Evolutionary conservation across 208 protist genomes (phyloP), one percentile per base, ranked within the genome.

Genomic region (Trypanosoma mega): DNA sequence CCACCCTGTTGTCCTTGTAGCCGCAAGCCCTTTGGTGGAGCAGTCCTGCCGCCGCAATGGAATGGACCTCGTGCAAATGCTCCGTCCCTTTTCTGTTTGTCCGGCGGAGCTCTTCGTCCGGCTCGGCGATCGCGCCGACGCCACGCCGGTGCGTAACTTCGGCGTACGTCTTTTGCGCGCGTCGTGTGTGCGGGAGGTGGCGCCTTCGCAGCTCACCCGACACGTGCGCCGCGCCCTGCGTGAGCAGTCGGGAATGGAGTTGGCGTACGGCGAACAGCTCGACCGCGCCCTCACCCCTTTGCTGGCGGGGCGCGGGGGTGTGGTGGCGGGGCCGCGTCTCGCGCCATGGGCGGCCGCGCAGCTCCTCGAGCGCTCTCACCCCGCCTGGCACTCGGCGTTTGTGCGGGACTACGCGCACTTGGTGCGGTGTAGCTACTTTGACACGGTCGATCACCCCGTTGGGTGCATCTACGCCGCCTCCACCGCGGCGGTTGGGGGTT

Each of bases 361-460:
- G 41, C 75, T 94, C 12, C 63, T 91, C 24, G 73, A 94, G 72
- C 80, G 87, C 30, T 60, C 82, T 5, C 66, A 60, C 24, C 76
- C 81, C 0, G 44, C 63, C 18, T 94, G 87, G 85, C 75, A 90
- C 72, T 45, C 46, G 34, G 21, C 45, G 20, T 80, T 88, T 66
- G 51, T 90, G 5, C 71, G 68, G 3, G 78, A 85, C 52, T 74
- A 82, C 29, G 68, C 80, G 71, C 48, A 60, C 39, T 68, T 92
- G 23, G 74, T 86, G 36, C 87, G 87, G 0, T 87, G 80, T 57
- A 81, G 65, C 52, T 31, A 74, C 63, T 85, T 83, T 61, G 87
- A 94, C 51, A 94, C 87, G 1, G 34, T 88, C 9, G 87, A 94
- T 66, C 71, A 92, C 69, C 87, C 87, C 24, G 62, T 94, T 39